Conservation (phyloP, 2,329 filamentous ascomycete genomes). For the Fusarium chlamydosporum region DNA sequence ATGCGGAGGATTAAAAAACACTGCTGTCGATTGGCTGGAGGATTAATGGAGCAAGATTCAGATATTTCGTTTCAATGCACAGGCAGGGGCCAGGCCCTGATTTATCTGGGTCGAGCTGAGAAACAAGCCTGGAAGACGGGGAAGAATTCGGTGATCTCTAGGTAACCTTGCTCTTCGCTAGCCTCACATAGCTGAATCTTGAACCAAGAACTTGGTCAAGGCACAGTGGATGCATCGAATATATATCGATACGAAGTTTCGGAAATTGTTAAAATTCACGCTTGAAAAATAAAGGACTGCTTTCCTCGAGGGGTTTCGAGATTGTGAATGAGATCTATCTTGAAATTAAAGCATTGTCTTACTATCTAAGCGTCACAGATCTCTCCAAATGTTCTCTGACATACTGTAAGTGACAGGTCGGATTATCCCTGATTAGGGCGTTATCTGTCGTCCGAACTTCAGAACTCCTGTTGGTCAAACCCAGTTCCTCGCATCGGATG, state of each 20-base stretch:
- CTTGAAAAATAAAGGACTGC: no score
- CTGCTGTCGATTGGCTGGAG: conserved; percentile 1
- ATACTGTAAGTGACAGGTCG: not conserved
- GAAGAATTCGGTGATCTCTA: not conserved
- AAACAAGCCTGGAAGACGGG: not conserved
- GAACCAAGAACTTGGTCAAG: no score
- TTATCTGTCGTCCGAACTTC: not conserved
- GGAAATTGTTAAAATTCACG: not conserved
- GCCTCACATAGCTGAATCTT: not conserved
- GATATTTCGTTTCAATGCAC: not conserved
- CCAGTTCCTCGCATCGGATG: not conserved
- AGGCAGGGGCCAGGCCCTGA: not conserved
- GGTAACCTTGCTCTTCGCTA: not conserved
- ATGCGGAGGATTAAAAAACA: conserved; percentile 13
- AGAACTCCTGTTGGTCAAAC: not conserved
- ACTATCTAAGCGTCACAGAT: not conserved
- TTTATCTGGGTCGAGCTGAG: conserved; percentile 1
- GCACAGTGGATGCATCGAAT: not conserved
- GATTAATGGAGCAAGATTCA: not conserved
- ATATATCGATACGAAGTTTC: not conserved
- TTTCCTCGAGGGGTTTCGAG: not conserved
- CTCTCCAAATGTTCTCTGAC: not conserved
- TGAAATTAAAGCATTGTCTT: not conserved
- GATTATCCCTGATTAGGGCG: not conserved
- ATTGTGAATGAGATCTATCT: not conserved